Base-by-base conservation (phyloP, 306 rosid species). In the Trifolium pratense region DNA sequence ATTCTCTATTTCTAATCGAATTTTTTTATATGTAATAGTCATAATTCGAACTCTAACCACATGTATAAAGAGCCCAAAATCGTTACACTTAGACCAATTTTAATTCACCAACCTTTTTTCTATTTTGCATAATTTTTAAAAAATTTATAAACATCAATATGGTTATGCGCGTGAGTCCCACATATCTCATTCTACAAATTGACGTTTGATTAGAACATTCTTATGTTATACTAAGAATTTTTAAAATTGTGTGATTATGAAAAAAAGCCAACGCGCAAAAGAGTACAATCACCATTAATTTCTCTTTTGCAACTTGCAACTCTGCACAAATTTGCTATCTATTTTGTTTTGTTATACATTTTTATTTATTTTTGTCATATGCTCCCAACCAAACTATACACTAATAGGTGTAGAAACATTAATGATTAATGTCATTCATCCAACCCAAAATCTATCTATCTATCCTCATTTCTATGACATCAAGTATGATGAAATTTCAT, bases 241-340 rank as follows among this genome's bases (percentile, higher is more conserved):
- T 46, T 46, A 5, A 52, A 9, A 17, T 52, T 18, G 29, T 53
- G 36, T 48, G n/a, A 6, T 48, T 48, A 17, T 48, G 9, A 17
- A 34, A 36, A 1, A 46, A 45, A 48, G n/a, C 17, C 13, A 11
- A 62, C 59, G 31, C 69, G 75, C 40, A 23, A 49, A 49, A 15
- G 39, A 7, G 8, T 36, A 36, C 39, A 36, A 36, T 36, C 9
- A 36, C 39, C 26, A 52, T 57, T 42, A 14, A 23, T 8, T 6
- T 16, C 70, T 1, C 16, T 6, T 71, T 71, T 48, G 70, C 69
- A 45, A 59, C 11, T 74, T 74, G 39, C 78, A 18, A 5, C 37
- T 34, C 7, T 34, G 37, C 37, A 0, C 37, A 0, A 14, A 1
- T 17, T 17, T n/a, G 17, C 34, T 7, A n/a, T 58, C 23, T 11